phyloP scores from a whole-genome alignment of 2,329 filamentous ascomycete genomes.

The Exophiala calicioides region DNA sequence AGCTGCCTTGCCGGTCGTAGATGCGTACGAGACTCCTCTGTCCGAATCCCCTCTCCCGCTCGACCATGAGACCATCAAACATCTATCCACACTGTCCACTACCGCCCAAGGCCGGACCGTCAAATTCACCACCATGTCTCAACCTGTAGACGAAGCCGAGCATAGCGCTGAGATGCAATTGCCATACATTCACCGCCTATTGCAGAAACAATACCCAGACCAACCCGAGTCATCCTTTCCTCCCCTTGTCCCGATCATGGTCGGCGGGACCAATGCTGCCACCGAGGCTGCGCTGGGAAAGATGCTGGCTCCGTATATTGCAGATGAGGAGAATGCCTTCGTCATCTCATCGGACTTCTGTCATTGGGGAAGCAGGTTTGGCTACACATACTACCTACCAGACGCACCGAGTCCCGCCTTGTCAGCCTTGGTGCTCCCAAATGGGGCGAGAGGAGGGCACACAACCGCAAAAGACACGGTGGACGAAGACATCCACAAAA shows the following conservation, averaged over 20 bases:
- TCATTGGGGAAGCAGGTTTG: conserved; percentile 86
- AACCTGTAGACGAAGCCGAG: conserved; percentile 71
- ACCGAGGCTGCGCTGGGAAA: conserved; percentile 70
- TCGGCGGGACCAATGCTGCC: conserved; percentile 69
- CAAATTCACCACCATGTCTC: conserved; percentile 59
- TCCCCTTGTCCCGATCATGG: conserved; percentile 77
- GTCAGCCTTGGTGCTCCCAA: conserved; percentile 42
- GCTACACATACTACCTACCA: conserved; percentile 76
- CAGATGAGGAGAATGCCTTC: conserved; percentile 72
- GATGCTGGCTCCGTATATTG: conserved; percentile 75
- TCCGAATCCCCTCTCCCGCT: conserved; percentile 46
- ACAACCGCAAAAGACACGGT: conserved; percentile 26
- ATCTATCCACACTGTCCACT: conserved; percentile 38
- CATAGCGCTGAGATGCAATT: conserved; percentile 97
- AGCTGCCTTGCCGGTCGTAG: conserved; percentile 73
- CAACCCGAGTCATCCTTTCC: conserved; percentile 61
- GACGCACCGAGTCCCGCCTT: conserved; percentile 47
- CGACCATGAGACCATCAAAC: conserved; percentile 45
- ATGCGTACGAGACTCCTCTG: conserved; percentile 49
- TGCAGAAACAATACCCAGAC: conserved; percentile 56
- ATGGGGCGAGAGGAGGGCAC: conserved; percentile 27
- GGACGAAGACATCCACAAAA: conserved; percentile 34
- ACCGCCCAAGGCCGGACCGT: conserved; percentile 29
- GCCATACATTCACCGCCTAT: conserved; percentile 84
- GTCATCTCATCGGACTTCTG: conserved; percentile 95